A percentile compares a stretch with the other conserved stretches of the same genome.
Evolutionary conservation across 1,139 yeast genomes (phyloP).

Genomic region (Zygosaccharomyces sapae): DNA sequence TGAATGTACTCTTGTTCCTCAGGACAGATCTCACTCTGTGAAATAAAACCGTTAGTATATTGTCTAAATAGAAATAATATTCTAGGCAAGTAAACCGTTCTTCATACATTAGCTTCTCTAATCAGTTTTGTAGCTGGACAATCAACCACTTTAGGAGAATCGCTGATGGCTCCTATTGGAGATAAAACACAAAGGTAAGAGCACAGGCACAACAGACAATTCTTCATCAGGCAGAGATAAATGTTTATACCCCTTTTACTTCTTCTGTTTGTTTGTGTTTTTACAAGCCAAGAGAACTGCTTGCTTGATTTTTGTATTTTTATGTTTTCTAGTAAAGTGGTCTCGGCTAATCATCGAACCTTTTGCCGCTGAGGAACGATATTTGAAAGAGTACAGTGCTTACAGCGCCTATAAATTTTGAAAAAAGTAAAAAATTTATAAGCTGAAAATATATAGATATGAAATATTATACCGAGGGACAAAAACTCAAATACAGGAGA

Average conservation of each 20-base stretch:
- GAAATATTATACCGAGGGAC: conserved; percentile 9
- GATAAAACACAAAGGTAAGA: not conserved
- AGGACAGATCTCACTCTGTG: conserved; percentile 14
- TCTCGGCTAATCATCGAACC: not conserved
- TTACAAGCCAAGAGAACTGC: no score
- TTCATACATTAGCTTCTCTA: conserved; percentile 40
- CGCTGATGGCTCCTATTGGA: not conserved
- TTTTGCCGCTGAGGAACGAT: not conserved
- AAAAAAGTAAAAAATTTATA: conserved; percentile 5
- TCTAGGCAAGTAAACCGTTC: not conserved
- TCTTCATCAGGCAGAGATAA: not conserved
- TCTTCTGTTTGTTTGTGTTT: not conserved
- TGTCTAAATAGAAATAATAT: not conserved
- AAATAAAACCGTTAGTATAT: conserved; percentile 4
- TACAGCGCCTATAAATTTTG: not conserved
- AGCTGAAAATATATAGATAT: conserved; percentile 2
- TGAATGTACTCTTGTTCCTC: conserved; percentile 42
- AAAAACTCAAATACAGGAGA: conserved; percentile 12
- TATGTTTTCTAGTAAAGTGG: no score
- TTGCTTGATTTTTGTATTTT: no score
- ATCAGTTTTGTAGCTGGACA: conserved; percentile 43
- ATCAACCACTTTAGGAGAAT: conserved; percentile 40
- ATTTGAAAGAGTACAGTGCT: not conserved
- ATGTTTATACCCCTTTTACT: not conserved
- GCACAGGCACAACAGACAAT: not conserved